Evolutionary conservation across 148 eudicot genomes (phyloP).

Genomic region (Amaranthus cruentus): DNA sequence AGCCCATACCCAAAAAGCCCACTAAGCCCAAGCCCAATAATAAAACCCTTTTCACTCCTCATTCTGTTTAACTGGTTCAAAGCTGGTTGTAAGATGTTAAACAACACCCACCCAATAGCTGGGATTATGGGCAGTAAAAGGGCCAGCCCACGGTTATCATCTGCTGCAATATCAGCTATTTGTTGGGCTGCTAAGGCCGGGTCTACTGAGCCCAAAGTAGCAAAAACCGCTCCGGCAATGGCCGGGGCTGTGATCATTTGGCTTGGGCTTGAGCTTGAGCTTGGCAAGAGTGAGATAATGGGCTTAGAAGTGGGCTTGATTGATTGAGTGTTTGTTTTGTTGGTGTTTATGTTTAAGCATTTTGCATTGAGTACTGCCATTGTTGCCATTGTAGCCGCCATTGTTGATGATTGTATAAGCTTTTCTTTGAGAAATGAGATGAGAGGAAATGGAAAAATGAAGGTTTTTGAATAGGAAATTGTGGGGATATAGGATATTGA

Average conservation of each 20-base stretch:
- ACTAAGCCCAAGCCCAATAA: slow-evolving; percentile 67
- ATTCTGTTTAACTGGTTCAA: slow-evolving; percentile 72
- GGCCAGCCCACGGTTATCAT: slow-evolving; percentile 76
- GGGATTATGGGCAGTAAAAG: slow-evolving; percentile 71
- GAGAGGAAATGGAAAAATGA: neutral
- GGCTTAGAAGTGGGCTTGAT: slow-evolving; percentile 42
- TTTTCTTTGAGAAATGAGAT: neutral
- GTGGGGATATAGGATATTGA: neutral
- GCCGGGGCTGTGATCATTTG: slow-evolving; percentile 39
- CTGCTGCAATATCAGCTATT: slow-evolving; percentile 62
- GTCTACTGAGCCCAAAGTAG: slow-evolving; percentile 51
- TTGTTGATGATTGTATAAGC: neutral
- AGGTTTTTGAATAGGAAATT: slow-evolving; percentile 5
- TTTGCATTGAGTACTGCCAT: slow-evolving; percentile 72
- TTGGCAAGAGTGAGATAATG: slow-evolving; percentile 40
- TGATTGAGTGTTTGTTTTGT: slow-evolving; percentile 23
- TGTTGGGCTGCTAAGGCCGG: slow-evolving; percentile 92
- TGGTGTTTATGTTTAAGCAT: slow-evolving; percentile 33
- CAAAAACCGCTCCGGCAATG: slow-evolving; percentile 68
- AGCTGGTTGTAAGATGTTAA: slow-evolving; percentile 80
- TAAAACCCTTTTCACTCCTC: slow-evolving; percentile 54
- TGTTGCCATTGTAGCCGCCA: slow-evolving; percentile 84
- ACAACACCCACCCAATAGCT: slow-evolving; percentile 85
- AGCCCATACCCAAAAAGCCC: slow-evolving; percentile 43
- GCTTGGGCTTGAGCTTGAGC: slow-evolving; percentile 6